These are phyloP conservation scores for Ichthyophthirius multifiliis DNA, from an alignment of 169 alveolate genomes.

Conservation along the genomic window DNA sequence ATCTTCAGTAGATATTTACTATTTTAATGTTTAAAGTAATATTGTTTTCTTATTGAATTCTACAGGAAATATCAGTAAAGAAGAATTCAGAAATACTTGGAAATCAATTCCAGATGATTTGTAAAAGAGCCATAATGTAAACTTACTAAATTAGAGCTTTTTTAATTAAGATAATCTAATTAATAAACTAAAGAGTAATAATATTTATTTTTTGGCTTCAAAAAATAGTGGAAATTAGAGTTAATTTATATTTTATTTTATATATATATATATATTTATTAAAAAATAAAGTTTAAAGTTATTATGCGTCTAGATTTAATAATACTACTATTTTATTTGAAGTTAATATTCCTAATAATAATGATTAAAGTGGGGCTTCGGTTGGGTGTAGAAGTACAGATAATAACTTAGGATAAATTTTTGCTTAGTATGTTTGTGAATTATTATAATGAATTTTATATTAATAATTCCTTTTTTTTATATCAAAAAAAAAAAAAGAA, in stretches of 20 bases:
- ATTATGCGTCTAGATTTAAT: neutral
- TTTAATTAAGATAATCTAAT: neutral
- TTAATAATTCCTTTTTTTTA: no score
- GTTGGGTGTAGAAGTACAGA: neutral
- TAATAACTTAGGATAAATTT: no score
- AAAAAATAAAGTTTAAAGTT: neutral
- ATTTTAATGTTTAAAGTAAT: neutral
- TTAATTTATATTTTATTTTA: neutral
- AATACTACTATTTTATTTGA: neutral
- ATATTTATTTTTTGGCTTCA: neutral
- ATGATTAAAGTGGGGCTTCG: neutral
- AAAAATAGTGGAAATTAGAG: neutral
- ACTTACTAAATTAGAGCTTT: neutral
- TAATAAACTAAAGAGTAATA: neutral
- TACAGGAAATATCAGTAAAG: neutral
- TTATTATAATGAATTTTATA: no score
- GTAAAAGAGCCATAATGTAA: neutral
- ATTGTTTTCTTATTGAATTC: neutral
- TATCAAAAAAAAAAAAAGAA: no score
- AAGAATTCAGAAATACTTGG: neutral
- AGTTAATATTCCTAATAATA: neutral
- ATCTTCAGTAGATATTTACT: neutral
- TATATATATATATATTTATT: neutral
- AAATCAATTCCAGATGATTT: neutral
- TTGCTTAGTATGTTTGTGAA: no score